Base-by-base conservation (phyloP, 768 basidiomycete genomes). In the Boletellus ananas region DNA sequence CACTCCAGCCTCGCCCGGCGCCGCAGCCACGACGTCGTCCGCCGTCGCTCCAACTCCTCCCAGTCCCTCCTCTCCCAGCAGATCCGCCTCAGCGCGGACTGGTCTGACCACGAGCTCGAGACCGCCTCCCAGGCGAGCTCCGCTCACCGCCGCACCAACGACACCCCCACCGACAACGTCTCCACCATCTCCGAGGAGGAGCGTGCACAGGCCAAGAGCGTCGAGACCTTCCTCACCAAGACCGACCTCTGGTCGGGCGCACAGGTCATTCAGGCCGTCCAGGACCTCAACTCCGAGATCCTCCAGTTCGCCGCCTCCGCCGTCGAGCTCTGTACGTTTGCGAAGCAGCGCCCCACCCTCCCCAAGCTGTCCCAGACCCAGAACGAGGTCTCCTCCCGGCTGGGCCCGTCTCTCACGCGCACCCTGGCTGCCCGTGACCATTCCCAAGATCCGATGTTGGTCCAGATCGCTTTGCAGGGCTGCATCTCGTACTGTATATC, bases 261-360 rank as follows among this genome's bases (percentile, higher is more conserved):
- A 1, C 85, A 88, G 62, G 76, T 90, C 63, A 78, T 90, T 42
- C 86, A 90, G 61, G 82, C 85, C 3, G 81, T 90, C 13, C 83
- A 85, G 55, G 87, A 90, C 59, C 76, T 90, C 64, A 90, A 90
- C 62, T 81, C 84, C 0, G 87, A 89, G 66, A 84, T 89, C 51
- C 75, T 87, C n/a, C 87, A 87, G 55, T 86, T 87, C 51, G 83
- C 87, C 9, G 85, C 86, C 14, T 79, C 83, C 20, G 86, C 84
- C 7, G 83, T 84, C 14, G 87, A 90, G 66, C 72, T 81, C 36
- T 82, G 79, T 56, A 74, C 76, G 2, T 82, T 84, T 59, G 70
- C 70, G 34, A 73, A 68, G 47, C 67, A 70, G 36, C 71, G 72
- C 27, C 60, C 70, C 10, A 61, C 74, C 16, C 65, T 72, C 12